Conservation (phyloP, 169 alveolate species). For the Cryptosporidium ryanae region DNA sequence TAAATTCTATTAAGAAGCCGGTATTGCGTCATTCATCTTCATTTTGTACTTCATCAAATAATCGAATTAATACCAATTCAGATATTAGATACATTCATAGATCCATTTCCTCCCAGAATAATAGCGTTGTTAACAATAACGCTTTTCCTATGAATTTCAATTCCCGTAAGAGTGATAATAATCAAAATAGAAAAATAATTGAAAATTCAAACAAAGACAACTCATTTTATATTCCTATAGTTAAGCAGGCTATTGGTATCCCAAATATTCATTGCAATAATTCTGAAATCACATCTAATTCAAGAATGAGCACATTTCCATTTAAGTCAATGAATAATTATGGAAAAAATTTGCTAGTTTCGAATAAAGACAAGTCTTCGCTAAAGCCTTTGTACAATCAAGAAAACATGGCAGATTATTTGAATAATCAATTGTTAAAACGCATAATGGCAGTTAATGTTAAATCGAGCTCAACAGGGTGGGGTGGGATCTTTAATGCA, state of each 20-base stretch:
- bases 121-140: no score
- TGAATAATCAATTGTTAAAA: neutral
- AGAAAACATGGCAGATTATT: conserved; percentile 7
- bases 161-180: no score
- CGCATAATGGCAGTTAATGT: neutral
- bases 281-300: neutral
- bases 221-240: neutral
- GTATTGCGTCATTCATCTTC: no score
- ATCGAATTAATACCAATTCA: no score
- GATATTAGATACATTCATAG: no score
- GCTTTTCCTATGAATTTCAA: no score
- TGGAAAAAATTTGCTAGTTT: neutral
- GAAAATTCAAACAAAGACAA: neutral
- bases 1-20: no score
- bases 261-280: no score
- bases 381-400: conserved; percentile 1
- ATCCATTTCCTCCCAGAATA: no score
- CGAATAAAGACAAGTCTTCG: neutral
- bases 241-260: no score
- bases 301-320: neutral
- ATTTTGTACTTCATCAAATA: no score
- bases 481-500: neutral
- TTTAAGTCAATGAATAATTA: neutral
- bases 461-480: neutral
- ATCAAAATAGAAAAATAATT: neutral